Evolutionary conservation across 495 filamentous ascomycete genomes (phyloP).

Genomic region (Platismatia glauca): DNA sequence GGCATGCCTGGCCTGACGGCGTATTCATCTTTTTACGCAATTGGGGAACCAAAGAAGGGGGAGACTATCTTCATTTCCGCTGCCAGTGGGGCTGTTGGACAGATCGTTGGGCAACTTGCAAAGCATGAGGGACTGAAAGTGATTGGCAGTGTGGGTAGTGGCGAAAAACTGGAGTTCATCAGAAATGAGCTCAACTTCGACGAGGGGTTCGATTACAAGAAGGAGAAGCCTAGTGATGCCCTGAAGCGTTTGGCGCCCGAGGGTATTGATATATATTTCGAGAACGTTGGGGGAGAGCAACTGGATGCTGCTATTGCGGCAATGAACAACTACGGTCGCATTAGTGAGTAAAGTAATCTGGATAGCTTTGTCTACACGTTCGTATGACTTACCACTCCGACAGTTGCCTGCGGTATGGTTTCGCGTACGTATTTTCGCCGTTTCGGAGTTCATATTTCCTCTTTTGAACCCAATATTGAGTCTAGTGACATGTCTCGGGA

Average conservation of each 20-base stretch:
- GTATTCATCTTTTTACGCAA: constrained; percentile 61
- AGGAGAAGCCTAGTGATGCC: constrained; percentile 58
- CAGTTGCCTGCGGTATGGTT: constrained; percentile 58
- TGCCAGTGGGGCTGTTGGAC: constrained; percentile 67
- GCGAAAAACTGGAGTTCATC: constrained; percentile 62
- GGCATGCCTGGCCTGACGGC: constrained; percentile 78
- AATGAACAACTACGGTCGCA: constrained; percentile 63
- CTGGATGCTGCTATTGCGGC: constrained; percentile 64
- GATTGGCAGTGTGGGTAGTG: constrained; percentile 64
- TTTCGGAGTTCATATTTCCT: no score
- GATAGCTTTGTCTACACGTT: background rate
- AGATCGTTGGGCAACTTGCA: constrained; percentile 67
- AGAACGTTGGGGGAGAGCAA: constrained; percentile 89
- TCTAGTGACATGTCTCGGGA: no score
- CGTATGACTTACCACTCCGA: constrained; percentile 7
- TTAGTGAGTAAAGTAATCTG: constrained; percentile 49
- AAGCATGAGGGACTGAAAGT: constrained; percentile 80
- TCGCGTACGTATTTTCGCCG: no score
- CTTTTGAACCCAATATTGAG: no score
- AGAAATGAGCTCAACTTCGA: constrained; percentile 58
- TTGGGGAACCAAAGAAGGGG: constrained; percentile 68
- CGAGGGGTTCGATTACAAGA: constrained; percentile 71
- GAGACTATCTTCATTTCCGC: constrained; percentile 72
- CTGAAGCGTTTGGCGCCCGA: constrained; percentile 66
- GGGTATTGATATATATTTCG: constrained; percentile 90